phyloP scores from a whole-genome alignment of 1,284 basidiomycete genomes.

The Jaminaea rosea region DNA sequence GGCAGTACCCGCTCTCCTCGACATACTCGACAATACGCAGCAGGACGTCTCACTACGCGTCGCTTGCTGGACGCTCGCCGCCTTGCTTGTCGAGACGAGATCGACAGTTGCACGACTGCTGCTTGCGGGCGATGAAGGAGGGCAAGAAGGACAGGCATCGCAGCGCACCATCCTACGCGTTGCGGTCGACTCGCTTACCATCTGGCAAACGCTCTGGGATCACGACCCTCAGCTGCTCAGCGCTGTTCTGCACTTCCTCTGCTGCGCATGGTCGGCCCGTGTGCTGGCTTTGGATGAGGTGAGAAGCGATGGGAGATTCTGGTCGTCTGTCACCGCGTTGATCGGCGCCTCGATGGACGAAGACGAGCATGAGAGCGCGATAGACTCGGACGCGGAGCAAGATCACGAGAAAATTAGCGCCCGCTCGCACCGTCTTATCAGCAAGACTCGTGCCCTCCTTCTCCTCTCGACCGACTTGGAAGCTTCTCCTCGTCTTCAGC shows the following conservation, averaged over 20 bases:
- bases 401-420: conserved; percentile 41
- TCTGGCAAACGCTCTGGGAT: conserved; percentile 66
- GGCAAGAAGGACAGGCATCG: conserved; percentile 32
- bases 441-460: conserved; percentile 65
- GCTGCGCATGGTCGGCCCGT: conserved; percentile 75
- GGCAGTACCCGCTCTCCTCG: conserved; percentile 22
- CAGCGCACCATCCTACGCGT: conserved; percentile 43
- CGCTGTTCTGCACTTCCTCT: conserved; percentile 67
- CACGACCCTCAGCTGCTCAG: conserved; percentile 66
- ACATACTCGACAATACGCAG: conserved; percentile 50
- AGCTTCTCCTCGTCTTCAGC: no score
- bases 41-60: conserved; percentile 62
- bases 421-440: conserved; percentile 59
- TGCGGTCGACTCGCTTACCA: conserved; percentile 59
- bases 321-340: conserved; percentile 59
- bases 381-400: conserved; percentile 52
- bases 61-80: conserved; percentile 72
- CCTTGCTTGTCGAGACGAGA: conserved; percentile 71
- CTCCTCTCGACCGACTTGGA: conserved; percentile 52
- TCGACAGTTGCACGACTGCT: conserved; percentile 77
- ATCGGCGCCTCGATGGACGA: conserved; percentile 49
- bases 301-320: conserved; percentile 57
- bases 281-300: conserved; percentile 56
- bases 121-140: conserved; percentile 48
- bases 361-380: no score